Base-by-base conservation (phyloP, 225 moss, liverwort and hornwort species). In the Bryum argenteum region DNA sequence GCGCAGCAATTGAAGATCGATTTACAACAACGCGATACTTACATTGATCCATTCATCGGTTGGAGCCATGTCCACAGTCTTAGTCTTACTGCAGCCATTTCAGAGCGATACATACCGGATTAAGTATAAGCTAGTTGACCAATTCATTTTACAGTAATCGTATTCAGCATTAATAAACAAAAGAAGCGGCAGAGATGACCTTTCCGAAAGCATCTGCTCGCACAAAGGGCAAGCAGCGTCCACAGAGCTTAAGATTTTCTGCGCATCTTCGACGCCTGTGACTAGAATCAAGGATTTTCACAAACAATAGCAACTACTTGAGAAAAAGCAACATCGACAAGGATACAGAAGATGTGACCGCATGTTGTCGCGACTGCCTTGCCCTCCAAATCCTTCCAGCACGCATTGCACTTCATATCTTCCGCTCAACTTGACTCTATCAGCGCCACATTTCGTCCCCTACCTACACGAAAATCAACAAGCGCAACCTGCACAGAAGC, bases 31-130 rank as follows among this genome's bases (percentile, higher is more conserved):
- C 1, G 33, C 8, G 37, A 59, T 54, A 67, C 70, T 88, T 81
- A 94, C 94, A 69, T 94, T 98, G 68, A 94, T 89, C 92, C 98
- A 98, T 51, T 98, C 98, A 58, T 98, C 98, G 68, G 79, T 87
- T 17, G 98, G 94, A 82, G 79, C 84, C 63, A 94, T 74, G 51
- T 98, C 94, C 58, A 98, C 91, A 55, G 84, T 80, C 80, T 91
- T 98, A 51, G 90, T 84, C 74, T 98, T 92, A 66, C 98, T 98
- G 96, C 67, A 44, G 65, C 52, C 74, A 65, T 39, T 8, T 9
- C 17, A 47, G 42, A 79, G 50, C 13, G 23, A 26, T 15, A 28
- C 4, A 33, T 8, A n/a, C 41, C 15, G 23, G n/a, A 51, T 8
- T 17, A 19, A 70, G 11, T 47, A 54, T 26, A 40, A 9, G 19